Evolutionary conservation across 805 yeast genomes (phyloP), one percentile per base, ranked within the genome.

Genomic region (Saccharomycopsis schoenii): DNA sequence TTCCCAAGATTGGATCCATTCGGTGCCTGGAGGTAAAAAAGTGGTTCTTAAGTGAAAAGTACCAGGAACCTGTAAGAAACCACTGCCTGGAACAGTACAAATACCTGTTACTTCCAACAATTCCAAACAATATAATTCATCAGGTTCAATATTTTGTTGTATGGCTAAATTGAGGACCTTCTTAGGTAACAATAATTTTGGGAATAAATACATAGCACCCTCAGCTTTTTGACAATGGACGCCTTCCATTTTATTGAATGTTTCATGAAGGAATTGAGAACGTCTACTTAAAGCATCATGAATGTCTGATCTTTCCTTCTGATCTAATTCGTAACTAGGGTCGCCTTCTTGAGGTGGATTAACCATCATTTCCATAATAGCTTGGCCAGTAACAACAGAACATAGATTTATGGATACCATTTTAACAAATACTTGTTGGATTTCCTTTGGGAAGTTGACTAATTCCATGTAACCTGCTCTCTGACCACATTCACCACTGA

Each of bases 391-490:
- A 52, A 93, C 97, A 1, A 90, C 97, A 0, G 98, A 93, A 72
- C 99, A 94, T 60, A 94, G 79, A 37, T 94, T 86, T 66, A 94
- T 91, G 12, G 96, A 88, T 17, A 96, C 96, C 67, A 96, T 77
- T 75, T 94, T 94, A 73, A 87, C 78, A 59, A 94, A 79, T 60
- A 88, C 80, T 37, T 83, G 88, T 67, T 79, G 75, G 17, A 92
- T 85, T 55, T 86, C 91, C 2, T 77, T 78, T 14, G 80, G 76
- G 74, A 94, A 88, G 0, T 97, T 97, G 11, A 86, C 81, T 8
- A 92, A 75, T 74, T 94, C 99, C 94, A 94, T 88, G 77, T 92
- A 94, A 5, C 99, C 99, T 68, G 98, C 99, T 75, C 99, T 85
- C 77, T 94, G 99, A 63, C 99, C 99, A 80, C 99, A 94, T 75